Conservation (phyloP, 768 basidiomycete genomes). For the Psilocybe cyanescens region DNA sequence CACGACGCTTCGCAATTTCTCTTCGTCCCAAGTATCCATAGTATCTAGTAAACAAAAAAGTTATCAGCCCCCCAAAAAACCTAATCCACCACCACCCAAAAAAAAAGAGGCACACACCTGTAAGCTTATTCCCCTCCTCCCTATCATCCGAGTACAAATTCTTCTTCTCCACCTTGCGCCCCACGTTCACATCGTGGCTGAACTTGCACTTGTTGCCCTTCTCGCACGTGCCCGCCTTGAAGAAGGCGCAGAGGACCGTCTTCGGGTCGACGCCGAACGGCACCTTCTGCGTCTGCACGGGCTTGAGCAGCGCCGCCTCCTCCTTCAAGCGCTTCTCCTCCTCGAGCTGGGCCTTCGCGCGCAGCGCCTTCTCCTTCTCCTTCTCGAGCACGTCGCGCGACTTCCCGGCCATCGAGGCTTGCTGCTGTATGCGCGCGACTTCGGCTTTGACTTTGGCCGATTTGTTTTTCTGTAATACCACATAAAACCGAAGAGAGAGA, state of each 20-base stretch:
- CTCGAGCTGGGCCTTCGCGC: conserved; percentile 74
- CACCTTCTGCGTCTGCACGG: conserved; percentile 82
- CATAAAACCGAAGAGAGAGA: too few relatives aligned
- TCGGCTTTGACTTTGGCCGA: conserved; percentile 91
- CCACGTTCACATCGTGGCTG: conserved; percentile 90
- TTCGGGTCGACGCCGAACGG: conserved; percentile 98
- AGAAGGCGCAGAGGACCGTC: conserved; percentile 90
- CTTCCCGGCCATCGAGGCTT: conserved; percentile 76
- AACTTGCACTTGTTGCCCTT: conserved; percentile 98
- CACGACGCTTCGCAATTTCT: conserved; percentile 89
- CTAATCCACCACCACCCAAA: background rate
- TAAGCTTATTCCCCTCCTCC: conserved; percentile 82
- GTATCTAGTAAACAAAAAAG: conserved; percentile 61
- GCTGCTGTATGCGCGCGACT: conserved; percentile 79
- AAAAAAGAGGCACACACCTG: conserved; percentile 49
- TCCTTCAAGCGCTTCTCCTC: conserved; percentile 87
- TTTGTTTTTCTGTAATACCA: conserved; percentile 79
- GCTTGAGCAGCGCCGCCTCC: conserved; percentile 82
- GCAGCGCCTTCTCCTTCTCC: conserved; percentile 81
- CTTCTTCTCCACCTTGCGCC: conserved; percentile 92
- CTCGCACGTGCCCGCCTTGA: conserved; percentile 90
- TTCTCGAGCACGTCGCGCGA: conserved; percentile 80
- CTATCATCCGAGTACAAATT: conserved; percentile 90
- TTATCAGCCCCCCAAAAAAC: background rate
- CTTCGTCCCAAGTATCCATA: conserved; percentile 98